A percentile compares a stretch with the other conserved stretches of the same genome.
Conservation (phyloP, 169 alveolate species). For the Blepharisma undulans region DNA sequence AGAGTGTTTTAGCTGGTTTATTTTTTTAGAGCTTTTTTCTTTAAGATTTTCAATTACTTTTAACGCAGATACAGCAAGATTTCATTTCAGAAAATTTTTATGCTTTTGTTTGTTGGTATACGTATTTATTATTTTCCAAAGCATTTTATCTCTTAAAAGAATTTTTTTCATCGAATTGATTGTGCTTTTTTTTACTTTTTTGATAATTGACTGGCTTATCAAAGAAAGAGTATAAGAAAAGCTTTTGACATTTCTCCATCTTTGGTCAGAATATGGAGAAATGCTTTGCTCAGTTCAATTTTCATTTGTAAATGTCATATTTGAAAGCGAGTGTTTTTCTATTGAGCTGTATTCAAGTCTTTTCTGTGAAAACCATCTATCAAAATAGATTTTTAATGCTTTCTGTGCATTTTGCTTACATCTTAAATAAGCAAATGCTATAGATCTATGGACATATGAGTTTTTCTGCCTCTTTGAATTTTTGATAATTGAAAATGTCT, state of each 20-base stretch:
- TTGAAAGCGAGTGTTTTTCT: neutral
- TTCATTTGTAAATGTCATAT: neutral
- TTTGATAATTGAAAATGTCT: neutral
- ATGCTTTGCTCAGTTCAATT: neutral
- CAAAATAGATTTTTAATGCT: neutral
- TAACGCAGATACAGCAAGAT: neutral
- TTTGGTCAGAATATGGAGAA: neutral
- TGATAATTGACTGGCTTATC: neutral
- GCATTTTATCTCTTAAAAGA: neutral
- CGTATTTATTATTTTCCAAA: neutral
- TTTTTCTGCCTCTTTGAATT: neutral
- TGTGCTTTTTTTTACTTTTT: neutral
- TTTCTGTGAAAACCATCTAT: neutral
- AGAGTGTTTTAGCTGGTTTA: neutral
- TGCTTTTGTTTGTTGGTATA: neutral
- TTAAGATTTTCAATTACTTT: neutral
- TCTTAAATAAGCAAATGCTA: neutral
- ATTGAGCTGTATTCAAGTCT: neutral
- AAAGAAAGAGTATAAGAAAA: neutral
- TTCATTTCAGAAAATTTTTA: neutral
- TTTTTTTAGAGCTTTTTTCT: neutral
- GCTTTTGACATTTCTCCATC: neutral
- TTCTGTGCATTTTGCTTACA: neutral
- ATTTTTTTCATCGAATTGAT: neutral
- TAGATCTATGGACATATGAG: neutral